Evolutionary conservation across 2,329 filamentous ascomycete genomes (phyloP).

Genomic region (Penicillium frequentans): DNA sequence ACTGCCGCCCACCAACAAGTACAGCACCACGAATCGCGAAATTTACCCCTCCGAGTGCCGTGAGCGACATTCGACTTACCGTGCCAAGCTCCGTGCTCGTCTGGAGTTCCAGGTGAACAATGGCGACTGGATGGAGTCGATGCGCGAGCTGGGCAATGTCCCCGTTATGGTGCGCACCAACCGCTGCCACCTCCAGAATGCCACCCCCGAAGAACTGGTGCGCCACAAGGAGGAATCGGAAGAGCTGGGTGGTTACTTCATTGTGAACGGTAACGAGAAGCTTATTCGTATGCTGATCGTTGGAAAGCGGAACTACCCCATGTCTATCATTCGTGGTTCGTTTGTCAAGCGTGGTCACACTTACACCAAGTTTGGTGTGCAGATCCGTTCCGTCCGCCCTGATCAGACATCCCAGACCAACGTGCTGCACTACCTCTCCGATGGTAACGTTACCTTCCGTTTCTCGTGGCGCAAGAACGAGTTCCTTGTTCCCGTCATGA

Average conservation of each 20-base stretch:
- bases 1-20: conserved; percentile 80
- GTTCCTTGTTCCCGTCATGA: conserved; percentile 92
- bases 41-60: conserved; percentile 91
- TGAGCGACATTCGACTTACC: conserved; percentile 88
- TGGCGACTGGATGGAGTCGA: conserved; percentile 77
- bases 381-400: conserved; percentile 88
- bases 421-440: conserved; percentile 89
- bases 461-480: conserved; percentile 99
- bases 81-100: conserved; percentile 78
- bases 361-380: conserved; percentile 88
- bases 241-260: conserved; percentile 93
- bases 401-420: conserved; percentile 98
- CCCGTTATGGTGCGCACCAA: conserved; percentile 96
- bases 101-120: conserved; percentile 86
- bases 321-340: conserved; percentile 88
- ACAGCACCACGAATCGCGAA: conserved; percentile 73
- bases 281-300: conserved; percentile 90
- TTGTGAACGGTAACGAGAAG: conserved; percentile 97
- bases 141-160: conserved; percentile 82
- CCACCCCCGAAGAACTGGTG: conserved; percentile 79
- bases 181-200: conserved; percentile 83
- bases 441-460: conserved; percentile 94
- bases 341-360: conserved; percentile 83
- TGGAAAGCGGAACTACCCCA: conserved; percentile 87
- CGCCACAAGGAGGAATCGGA: conserved; percentile 91